phyloP scores from a whole-genome alignment of 805 yeast genomes.

The Cyberlindnera mycetangii region DNA sequence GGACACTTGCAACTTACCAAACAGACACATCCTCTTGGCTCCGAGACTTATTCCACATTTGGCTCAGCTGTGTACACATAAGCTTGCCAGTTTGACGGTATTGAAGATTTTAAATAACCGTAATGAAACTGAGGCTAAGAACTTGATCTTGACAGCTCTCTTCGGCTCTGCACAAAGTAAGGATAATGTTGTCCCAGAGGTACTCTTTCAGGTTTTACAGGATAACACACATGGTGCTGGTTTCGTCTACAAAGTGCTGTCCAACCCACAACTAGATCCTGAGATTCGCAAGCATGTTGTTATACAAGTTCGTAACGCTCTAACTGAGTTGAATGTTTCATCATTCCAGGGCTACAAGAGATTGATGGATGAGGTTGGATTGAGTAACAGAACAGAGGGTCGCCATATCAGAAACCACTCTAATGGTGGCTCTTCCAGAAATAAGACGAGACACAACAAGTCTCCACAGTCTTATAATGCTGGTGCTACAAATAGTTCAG shows the following conservation, averaged over 20 bases:
- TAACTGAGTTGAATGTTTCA: slow-evolving; percentile 55
- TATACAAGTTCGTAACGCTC: slow-evolving; percentile 57
- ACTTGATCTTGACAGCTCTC: slow-evolving; percentile 57
- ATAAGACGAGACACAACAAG: slow-evolving; percentile 19
- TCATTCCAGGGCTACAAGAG: slow-evolving; percentile 74
- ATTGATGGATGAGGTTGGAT: slow-evolving; percentile 88
- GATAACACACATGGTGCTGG: slow-evolving; percentile 72
- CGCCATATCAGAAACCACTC: slow-evolving; percentile 28
- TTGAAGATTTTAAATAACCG: slow-evolving; percentile 74
- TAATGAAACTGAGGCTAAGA: slow-evolving; percentile 59
- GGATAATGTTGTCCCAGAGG: slow-evolving; percentile 29
- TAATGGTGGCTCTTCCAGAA: slow-evolving; percentile 18
- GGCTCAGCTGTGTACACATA: slow-evolving; percentile 67
- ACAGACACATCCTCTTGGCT: slow-evolving; percentile 64
- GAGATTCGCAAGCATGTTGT: slow-evolving; percentile 56
- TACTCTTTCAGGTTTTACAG: slow-evolving; percentile 55
- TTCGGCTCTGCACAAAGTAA: slow-evolving; percentile 52
- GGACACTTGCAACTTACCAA: slow-evolving; percentile 72
- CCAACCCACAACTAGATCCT: slow-evolving; percentile 64
- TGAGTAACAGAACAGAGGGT: slow-evolving; percentile 30
- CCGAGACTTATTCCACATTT: slow-evolving; percentile 60
- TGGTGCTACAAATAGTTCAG: neutral
- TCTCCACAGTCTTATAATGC: slow-evolving; percentile 16
- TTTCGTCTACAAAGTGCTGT: slow-evolving; percentile 74
- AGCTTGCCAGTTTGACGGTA: slow-evolving; percentile 79